These are phyloP conservation scores for Diphasiastrum complanatum DNA, from an alignment of 83 land plant species.

Conservation along the genomic window DNA sequence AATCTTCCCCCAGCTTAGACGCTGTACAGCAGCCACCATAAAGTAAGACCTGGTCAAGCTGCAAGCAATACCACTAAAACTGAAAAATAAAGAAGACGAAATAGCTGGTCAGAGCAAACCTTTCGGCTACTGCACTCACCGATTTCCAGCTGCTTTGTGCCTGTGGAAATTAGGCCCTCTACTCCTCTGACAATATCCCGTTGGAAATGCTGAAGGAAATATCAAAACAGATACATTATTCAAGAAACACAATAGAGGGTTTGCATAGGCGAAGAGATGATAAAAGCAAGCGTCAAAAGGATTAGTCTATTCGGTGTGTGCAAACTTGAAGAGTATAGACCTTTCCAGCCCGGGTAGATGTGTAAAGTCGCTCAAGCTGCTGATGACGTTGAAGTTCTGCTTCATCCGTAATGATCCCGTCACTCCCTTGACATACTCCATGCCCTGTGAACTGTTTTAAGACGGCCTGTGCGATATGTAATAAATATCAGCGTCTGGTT, in stretches of 20 bases:
- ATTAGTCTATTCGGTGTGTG: no score
- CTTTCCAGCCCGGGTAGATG: conserved; percentile 12
- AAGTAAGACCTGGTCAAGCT: no score
- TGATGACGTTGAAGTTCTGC: conserved; percentile 14
- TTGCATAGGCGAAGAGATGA: no score
- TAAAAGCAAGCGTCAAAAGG: no score
- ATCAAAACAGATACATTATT: not conserved
- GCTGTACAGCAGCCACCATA: no score
- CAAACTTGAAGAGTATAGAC: not conserved
- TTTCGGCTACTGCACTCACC: no score
- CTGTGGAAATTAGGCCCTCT: conserved; percentile 10
- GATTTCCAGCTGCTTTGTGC: conserved; percentile 13
- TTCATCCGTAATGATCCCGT: conserved; percentile 3
- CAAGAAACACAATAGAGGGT: not conserved
- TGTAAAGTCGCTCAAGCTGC: conserved; percentile 13
- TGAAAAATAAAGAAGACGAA: no score
- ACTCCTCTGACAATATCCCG: conserved; percentile 8
- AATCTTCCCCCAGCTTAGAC: no score
- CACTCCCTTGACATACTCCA: conserved; percentile 6
- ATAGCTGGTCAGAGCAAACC: no score
- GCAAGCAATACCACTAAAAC: no score
- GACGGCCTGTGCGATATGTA: conserved; percentile 15
- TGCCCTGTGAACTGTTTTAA: conserved; percentile 1
- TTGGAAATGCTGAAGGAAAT: conserved; percentile 4
- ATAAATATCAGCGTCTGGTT: no score